phyloP scores from a whole-genome alignment of 139 green algal species.

The Tetraselmis striata region DNA sequence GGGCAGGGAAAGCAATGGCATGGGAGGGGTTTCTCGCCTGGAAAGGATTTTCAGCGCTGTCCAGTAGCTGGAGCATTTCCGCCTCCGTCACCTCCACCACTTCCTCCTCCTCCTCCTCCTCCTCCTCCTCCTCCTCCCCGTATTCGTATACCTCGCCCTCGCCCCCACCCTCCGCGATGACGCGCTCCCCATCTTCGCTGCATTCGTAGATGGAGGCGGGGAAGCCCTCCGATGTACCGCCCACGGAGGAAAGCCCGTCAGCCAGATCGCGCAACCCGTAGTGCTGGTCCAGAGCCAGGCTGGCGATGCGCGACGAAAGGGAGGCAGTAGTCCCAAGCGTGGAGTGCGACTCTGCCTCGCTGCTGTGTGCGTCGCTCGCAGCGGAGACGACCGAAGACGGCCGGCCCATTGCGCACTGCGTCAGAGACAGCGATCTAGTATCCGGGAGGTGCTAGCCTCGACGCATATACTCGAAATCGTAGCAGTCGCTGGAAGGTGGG shows the following conservation, averaged over 20 bases:
- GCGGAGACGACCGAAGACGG: background rate
- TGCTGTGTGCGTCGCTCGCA: background rate
- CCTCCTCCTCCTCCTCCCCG: constrained; percentile 33
- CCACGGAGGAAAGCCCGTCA: background rate
- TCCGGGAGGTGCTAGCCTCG: no score
- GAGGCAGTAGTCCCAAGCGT: constrained; percentile 30
- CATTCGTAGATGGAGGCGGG: background rate
- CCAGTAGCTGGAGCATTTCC: constrained; percentile 25
- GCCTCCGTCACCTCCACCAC: constrained; percentile 19
- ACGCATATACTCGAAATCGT: no score
- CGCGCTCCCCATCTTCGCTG: background rate
- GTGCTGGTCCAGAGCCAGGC: constrained; percentile 16
- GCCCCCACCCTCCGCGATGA: background rate
- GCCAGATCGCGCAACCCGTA: background rate
- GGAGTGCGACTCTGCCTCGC: constrained; percentile 3
- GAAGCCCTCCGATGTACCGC: background rate
- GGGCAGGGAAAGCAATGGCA: no score
- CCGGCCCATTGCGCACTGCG: no score
- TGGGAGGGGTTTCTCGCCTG: no score
- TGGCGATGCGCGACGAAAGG: constrained; percentile 25
- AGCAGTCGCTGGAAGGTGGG: no score
- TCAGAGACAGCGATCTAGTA: no score
- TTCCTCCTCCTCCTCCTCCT: constrained; percentile 2
- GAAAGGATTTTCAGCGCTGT: constrained; percentile 30
- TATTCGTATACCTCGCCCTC: background rate